Evolutionary conservation across 2,329 filamentous ascomycete species (phyloP), one percentile per base, ranked within the genome.

Genomic region (Aschersonia sp.): DNA sequence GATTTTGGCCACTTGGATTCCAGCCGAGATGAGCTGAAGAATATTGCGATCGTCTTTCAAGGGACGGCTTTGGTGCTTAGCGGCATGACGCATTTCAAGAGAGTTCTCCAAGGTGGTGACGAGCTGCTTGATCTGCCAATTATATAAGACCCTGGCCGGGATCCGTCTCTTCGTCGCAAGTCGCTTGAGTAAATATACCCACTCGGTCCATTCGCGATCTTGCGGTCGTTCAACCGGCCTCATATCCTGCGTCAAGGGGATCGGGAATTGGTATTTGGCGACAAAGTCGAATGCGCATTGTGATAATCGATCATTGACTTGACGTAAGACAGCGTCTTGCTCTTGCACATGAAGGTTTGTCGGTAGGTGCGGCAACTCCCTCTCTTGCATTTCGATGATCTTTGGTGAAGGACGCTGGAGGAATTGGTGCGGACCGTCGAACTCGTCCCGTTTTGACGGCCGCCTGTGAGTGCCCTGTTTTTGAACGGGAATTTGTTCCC

Each of bases 261-360:
- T 89, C 9, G 87, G 87, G 61, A 94, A 94, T 65, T 91, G 86
- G 63, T 92, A 92, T 65, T 88, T 89, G 57, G 87, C 87, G 58
- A 94, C 82, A 65, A 94, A 94, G 66, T 94, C 85, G 72, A 84
- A 94, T 32, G 86, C 87, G 63, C 86, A 92, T 63, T 85, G 84
- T 30, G 86, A 89, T 44, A 94, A 72, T 52, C 86, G 78, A 65
- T 91, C 85, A 68, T 92, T 92, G 64, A 92, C 85, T 64, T 83
- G 78, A 49, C 77, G 78, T 49, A 92, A 71, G 56, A 94, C 85
- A 59, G 76, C 78, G 67, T 92, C 86, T 70, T 94, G 87, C 65
- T 94, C 87, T 65, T 88, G 81, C 47, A 87, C 82, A 58, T 85
- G 77, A 45, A 94, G 75, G 62, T 89, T 87, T 58, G 85, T 89